Conservation (phyloP, 1,284 basidiomycete species). For the Leucoagaricus sp. region DNA sequence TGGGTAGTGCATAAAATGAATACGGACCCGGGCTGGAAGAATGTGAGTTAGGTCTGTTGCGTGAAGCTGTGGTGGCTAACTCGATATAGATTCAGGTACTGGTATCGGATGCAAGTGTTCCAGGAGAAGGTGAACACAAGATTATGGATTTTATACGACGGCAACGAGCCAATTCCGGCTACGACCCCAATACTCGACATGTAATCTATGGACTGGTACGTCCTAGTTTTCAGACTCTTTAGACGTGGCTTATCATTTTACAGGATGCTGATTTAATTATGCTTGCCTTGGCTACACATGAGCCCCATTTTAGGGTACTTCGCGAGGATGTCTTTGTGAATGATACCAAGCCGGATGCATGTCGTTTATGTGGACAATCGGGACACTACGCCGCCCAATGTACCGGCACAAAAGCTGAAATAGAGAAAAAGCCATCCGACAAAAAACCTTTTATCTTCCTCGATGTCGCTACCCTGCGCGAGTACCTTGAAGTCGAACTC, state of each 20-base stretch:
- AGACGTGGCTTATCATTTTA: constrained; percentile 11
- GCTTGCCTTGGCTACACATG: constrained; percentile 97
- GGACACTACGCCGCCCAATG: constrained; percentile 96
- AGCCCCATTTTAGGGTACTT: constrained; percentile 96
- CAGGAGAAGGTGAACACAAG: constrained; percentile 99
- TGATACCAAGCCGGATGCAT: constrained; percentile 73
- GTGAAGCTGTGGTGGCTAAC: constrained; percentile 1
- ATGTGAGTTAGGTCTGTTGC: constrained; percentile 47
- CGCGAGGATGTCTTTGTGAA: constrained; percentile 98
- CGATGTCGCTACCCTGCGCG: constrained; percentile 92
- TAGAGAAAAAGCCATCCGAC: constrained; percentile 67
- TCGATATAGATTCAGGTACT: constrained; percentile 82
- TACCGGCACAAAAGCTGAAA: constrained; percentile 71
- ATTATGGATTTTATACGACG: constrained; percentile 99
- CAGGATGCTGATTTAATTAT: constrained; percentile 99
- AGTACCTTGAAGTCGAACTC: constrained; percentile 97
- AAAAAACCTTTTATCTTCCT: constrained; percentile 99
- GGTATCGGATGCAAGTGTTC: constrained; percentile 96
- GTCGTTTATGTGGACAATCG: constrained; percentile 90
- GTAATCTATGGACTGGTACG: constrained; percentile 96
- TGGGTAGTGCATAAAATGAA: constrained; percentile 98
- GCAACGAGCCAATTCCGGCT: constrained; percentile 83
- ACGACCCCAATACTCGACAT: constrained; percentile 95
- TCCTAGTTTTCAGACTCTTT: constrained; percentile 10
- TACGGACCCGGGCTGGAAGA: constrained; percentile 94